Evolutionary conservation across 2,329 filamentous ascomycete species (phyloP).

Genomic region (Colletotrichum plurivorum): DNA sequence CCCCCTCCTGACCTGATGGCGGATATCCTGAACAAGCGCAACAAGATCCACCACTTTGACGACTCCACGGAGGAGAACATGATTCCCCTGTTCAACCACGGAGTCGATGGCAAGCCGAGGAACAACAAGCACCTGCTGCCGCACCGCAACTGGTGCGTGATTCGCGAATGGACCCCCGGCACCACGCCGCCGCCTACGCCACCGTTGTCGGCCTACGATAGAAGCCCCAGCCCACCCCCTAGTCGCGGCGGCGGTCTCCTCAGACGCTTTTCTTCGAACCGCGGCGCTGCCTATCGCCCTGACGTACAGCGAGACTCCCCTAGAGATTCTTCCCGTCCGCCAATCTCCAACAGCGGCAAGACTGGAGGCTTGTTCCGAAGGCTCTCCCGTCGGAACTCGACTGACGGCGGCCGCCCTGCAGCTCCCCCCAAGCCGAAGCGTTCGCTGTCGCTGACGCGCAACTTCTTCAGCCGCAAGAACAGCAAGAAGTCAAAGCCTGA

Average conservation of each 20-base stretch:
- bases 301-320: conserved; percentile 52
- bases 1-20: conserved; percentile 90
- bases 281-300: conserved; percentile 52
- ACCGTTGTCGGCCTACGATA: conserved; percentile 62
- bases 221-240: conserved; percentile 55
- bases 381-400: conserved; percentile 56
- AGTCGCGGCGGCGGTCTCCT: conserved; percentile 55
- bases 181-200: conserved; percentile 81
- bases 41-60: conserved; percentile 82
- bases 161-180: conserved; percentile 86
- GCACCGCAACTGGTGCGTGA: conserved; percentile 95
- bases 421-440: conserved; percentile 62
- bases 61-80: conserved; percentile 91
- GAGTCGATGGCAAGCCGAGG: conserved; percentile 88
- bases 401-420: conserved; percentile 53
- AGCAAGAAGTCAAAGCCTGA: conserved; percentile 56
- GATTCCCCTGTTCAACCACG: conserved; percentile 92
- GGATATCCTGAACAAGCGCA: conserved; percentile 93
- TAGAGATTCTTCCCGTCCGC: conserved; percentile 61
- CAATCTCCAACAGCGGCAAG: conserved; percentile 57
- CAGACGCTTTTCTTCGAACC: conserved; percentile 60
- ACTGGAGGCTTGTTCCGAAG: conserved; percentile 48
- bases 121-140: conserved; percentile 94
- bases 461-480: conserved; percentile 60
- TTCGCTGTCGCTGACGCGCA: conserved; percentile 71